Evolutionary conservation across 1,284 basidiomycete species (phyloP).

Genomic region (Tilletiaria anomala): DNA sequence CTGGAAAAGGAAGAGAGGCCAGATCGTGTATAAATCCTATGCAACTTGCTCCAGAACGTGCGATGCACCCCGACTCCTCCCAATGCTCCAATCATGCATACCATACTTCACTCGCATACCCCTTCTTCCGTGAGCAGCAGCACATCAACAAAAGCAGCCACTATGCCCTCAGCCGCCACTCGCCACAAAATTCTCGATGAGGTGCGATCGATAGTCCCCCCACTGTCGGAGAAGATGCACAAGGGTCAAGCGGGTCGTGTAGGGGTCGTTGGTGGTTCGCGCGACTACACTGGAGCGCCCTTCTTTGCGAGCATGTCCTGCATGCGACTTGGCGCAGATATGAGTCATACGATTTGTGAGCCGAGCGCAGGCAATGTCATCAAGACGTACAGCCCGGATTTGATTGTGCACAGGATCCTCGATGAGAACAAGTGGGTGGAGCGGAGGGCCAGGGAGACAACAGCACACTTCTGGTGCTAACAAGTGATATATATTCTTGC

Average conservation of each 20-base stretch:
- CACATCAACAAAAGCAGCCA: not conserved
- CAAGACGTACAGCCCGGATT: slow-evolving; percentile 83
- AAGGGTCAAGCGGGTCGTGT: slow-evolving; percentile 95
- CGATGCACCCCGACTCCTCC: too few relatives aligned
- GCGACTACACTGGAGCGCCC: slow-evolving; percentile 91
- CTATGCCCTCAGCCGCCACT: not conserved
- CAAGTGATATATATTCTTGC: not conserved
- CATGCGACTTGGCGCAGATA: slow-evolving; percentile 55
- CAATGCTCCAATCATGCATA: too few relatives aligned
- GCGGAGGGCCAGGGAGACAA: too few relatives aligned
- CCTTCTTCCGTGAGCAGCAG: not conserved
- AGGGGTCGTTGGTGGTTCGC: slow-evolving; percentile 79
- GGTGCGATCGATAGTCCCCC: slow-evolving; percentile 65
- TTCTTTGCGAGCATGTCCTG: slow-evolving; percentile 48
- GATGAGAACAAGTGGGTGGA: slow-evolving; percentile 25
- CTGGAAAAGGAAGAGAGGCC: too few relatives aligned
- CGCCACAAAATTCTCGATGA: slow-evolving; percentile 2
- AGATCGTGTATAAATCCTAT: too few relatives aligned
- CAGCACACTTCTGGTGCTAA: too few relatives aligned
- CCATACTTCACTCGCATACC: not conserved
- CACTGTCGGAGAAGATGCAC: slow-evolving; percentile 66
- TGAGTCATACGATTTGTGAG: slow-evolving; percentile 92
- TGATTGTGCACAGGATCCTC: slow-evolving; percentile 88
- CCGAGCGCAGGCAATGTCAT: slow-evolving; percentile 72
- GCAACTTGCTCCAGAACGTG: too few relatives aligned